phyloP scores from a whole-genome alignment of 2,329 filamentous ascomycete genomes.

The Thelonectria blattea region DNA sequence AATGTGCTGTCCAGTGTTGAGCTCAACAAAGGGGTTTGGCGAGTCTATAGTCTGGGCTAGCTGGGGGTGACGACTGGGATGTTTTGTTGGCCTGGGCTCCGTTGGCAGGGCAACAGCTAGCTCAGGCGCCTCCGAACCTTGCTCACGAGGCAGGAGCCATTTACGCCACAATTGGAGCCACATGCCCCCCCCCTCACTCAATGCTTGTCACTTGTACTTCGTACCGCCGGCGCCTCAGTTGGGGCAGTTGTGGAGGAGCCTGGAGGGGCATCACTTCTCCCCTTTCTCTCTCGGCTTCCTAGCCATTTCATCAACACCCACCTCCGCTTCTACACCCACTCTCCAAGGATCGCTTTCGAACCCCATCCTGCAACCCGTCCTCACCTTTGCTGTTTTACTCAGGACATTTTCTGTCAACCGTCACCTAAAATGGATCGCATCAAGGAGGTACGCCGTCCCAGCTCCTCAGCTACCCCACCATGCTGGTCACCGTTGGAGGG shows the following conservation, averaged over 20 bases:
- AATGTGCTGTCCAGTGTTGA: background rate
- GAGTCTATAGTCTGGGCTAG: background rate
- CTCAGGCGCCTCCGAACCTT: background rate
- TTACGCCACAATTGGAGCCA: constrained; percentile 37
- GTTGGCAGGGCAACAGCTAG: constrained; percentile 40
- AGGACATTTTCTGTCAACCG: constrained; percentile 18
- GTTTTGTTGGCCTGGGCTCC: constrained; percentile 31
- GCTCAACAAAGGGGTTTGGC: constrained; percentile 12
- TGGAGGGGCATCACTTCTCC: constrained; percentile 48
- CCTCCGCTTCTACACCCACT: constrained; percentile 29
- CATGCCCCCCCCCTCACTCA: constrained; percentile 16
- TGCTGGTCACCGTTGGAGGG: constrained; percentile 41
- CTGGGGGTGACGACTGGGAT: constrained; percentile 22
- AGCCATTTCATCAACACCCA: constrained; percentile 41
- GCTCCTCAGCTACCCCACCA: constrained; percentile 40
- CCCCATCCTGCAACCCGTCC: constrained; percentile 34
- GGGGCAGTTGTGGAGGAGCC: constrained; percentile 44
- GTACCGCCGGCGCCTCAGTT: constrained; percentile 23
- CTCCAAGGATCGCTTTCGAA: constrained; percentile 35
- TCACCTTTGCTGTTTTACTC: constrained; percentile 19
- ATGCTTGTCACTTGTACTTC: constrained; percentile 32
- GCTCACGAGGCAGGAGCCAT: constrained; percentile 10
- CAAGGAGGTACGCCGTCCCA: constrained; percentile 73
- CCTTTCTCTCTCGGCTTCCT: constrained; percentile 44
- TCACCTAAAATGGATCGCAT: constrained; percentile 78